Percentiles rank a stretch among this genome's conserved stretches.
phyloP scores from a whole-genome alignment of 208 protist genomes.

The Angomonas deanei region DNA sequence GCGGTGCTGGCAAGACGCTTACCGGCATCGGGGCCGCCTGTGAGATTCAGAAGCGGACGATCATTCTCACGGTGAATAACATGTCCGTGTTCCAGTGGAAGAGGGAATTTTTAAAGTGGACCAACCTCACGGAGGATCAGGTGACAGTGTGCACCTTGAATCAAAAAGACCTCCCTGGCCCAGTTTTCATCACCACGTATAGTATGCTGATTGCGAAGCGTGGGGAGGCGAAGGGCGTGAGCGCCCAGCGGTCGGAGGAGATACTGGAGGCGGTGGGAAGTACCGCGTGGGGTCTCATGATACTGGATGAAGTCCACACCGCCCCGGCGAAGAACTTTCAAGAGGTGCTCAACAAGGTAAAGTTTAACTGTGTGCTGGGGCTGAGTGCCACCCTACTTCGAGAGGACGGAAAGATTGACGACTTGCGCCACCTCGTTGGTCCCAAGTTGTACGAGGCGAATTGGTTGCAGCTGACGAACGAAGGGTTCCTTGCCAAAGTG shows the following conservation, averaged over 20 bases:
- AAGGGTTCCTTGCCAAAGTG: constrained; percentile 96
- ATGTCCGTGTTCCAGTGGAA: constrained; percentile 97
- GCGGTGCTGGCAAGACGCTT: constrained; percentile 99
- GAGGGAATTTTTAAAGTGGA: constrained; percentile 93
- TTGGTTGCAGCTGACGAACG: constrained; percentile 96
- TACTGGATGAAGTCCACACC: constrained; percentile 99
- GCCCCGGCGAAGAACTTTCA: constrained; percentile 96
- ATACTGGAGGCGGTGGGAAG: constrained; percentile 52
- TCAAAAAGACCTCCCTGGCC: constrained; percentile 69
- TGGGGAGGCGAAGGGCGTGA: constrained; percentile 27
- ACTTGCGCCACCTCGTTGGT: constrained; percentile 98
- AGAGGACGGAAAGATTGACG: constrained; percentile 98
- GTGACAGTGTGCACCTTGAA: constrained; percentile 84
- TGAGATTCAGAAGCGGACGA: constrained; percentile 92
- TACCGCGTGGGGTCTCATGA: constrained; percentile 96
- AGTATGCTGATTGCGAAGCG: constrained; percentile 95
- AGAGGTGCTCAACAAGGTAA: constrained; percentile 88
- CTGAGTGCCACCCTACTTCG: constrained; percentile 95
- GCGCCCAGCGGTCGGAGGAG: constrained; percentile 52
- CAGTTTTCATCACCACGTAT: constrained; percentile 99
- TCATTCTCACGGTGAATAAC: constrained; percentile 94
- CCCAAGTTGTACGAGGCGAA: constrained; percentile 99
- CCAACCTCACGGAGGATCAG: constrained; percentile 55
- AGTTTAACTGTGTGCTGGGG: constrained; percentile 98
- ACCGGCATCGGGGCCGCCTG: constrained; percentile 96